Conservation (phyloP, 768 basidiomycete species). For the Amanita brunnescens region DNA sequence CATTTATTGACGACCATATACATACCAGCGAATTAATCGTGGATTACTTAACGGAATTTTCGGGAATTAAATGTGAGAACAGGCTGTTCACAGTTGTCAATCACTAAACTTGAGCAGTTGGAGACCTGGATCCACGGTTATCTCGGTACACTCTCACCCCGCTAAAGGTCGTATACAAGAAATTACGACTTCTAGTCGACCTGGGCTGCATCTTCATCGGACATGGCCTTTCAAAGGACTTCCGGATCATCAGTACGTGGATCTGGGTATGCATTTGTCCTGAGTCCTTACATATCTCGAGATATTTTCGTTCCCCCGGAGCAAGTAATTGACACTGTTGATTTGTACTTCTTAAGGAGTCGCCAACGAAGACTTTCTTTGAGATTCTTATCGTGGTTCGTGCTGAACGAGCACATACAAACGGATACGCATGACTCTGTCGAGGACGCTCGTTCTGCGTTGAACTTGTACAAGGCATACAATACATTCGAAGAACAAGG, state of each 20-base stretch:
- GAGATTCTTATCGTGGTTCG: slow-evolving; percentile 89
- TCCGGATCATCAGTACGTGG: slow-evolving; percentile 90
- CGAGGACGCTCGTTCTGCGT: slow-evolving; percentile 85
- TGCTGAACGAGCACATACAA: slow-evolving; percentile 89
- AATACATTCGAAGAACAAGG: slow-evolving; percentile 66
- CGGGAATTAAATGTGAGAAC: slow-evolving; percentile 82
- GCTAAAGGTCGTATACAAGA: slow-evolving; percentile 97
- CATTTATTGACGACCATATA: slow-evolving; percentile 98
- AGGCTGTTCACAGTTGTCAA: neutral
- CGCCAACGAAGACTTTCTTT: slow-evolving; percentile 86
- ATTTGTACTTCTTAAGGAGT: slow-evolving; percentile 79
- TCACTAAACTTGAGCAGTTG: slow-evolving; percentile 41
- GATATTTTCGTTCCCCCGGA: slow-evolving; percentile 94
- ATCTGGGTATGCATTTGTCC: neutral
- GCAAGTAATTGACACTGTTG: slow-evolving; percentile 95
- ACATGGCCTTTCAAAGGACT: slow-evolving; percentile 95
- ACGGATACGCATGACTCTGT: slow-evolving; percentile 97
- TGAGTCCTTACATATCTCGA: slow-evolving; percentile 19
- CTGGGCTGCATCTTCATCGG: slow-evolving; percentile 95
- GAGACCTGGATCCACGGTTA: slow-evolving; percentile 80
- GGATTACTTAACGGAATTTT: slow-evolving; percentile 95
- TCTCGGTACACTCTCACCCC: slow-evolving; percentile 90
- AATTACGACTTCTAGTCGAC: slow-evolving; percentile 87
- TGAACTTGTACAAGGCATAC: slow-evolving; percentile 79
- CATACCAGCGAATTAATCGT: slow-evolving; percentile 93